Percentiles rank a stretch among this genome's conserved stretches.
Conservation (phyloP, 768 basidiomycete species). For the Lentinula aciculospora region DNA sequence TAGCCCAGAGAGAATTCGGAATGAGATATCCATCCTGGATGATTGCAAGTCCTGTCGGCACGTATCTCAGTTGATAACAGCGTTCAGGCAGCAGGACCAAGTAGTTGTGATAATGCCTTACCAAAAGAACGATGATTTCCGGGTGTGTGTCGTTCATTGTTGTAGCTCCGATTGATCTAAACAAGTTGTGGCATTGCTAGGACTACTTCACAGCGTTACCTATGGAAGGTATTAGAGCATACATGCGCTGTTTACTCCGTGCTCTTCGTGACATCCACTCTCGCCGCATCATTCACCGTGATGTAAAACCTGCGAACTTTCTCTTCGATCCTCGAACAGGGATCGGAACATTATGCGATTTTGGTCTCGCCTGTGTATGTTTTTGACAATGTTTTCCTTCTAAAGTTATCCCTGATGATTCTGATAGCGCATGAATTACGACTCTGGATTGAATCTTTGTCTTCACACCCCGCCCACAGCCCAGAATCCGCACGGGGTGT, state of each 20-base stretch:
- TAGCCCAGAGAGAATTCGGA: conserved; percentile 85
- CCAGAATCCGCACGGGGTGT: conserved; percentile 65
- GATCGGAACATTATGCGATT: conserved; percentile 86
- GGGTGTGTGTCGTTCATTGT: conserved; percentile 48
- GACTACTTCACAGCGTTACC: conserved; percentile 76
- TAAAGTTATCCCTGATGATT: not conserved
- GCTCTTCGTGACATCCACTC: conserved; percentile 86
- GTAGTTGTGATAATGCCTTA: conserved; percentile 94
- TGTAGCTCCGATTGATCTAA: not conserved
- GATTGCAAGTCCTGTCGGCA: conserved; percentile 81
- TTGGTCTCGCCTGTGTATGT: conserved; percentile 90
- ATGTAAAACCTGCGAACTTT: conserved; percentile 98
- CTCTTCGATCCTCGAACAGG: conserved; percentile 84
- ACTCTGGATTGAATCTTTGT: conserved; percentile 50
- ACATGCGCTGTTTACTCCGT: conserved; percentile 88
- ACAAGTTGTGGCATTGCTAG: conserved; percentile 25
- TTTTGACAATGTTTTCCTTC: not conserved
- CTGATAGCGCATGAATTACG: conserved; percentile 49
- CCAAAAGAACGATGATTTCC: conserved; percentile 87
- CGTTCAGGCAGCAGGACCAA: conserved; percentile 87
- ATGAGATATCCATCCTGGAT: conserved; percentile 89
- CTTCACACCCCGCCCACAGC: conserved; percentile 68
- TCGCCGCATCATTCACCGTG: conserved; percentile 87
- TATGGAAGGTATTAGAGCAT: conserved; percentile 72
- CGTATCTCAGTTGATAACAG: conserved; percentile 90